A percentile compares a stretch with the other conserved stretches of the same genome.
Conservation (phyloP, 192 early-diverging fungal species). For the Coemansia javaensis region DNA sequence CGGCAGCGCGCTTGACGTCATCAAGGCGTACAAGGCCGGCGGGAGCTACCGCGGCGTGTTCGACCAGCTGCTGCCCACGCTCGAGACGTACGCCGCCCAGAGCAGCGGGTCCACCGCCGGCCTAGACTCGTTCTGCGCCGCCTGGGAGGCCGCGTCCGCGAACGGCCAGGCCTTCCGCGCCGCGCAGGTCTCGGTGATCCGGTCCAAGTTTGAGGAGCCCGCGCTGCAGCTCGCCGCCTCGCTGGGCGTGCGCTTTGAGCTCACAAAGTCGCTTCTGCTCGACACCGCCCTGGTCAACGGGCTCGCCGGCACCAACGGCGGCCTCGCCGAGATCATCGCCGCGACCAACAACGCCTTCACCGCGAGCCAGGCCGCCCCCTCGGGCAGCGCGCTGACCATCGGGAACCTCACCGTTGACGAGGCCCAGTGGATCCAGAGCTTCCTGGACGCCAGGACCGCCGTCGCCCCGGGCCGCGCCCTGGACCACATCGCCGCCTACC, state of each 20-base stretch:
- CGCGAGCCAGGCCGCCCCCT: background rate
- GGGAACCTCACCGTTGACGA: slow-evolving; percentile 8
- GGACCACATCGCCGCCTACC: background rate
- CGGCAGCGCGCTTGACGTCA: slow-evolving; percentile 30
- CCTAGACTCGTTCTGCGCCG: slow-evolving; percentile 36
- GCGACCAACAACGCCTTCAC: slow-evolving; percentile 8
- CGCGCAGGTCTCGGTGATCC: slow-evolving; percentile 20
- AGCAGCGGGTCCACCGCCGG: slow-evolving; percentile 18
- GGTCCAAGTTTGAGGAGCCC: slow-evolving; percentile 20
- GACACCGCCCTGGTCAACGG: slow-evolving; percentile 41
- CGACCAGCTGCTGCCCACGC: slow-evolving; percentile 7
- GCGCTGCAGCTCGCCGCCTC: slow-evolving; percentile 12
- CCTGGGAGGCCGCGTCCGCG: slow-evolving; percentile 26
- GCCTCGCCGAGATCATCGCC: slow-evolving; percentile 11
- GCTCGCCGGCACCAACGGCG: slow-evolving; percentile 9
- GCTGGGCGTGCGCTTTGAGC: slow-evolving; percentile 9
- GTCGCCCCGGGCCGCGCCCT: background rate
- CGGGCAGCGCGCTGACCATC: slow-evolving; percentile 6
- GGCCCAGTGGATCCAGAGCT: slow-evolving; percentile 18
- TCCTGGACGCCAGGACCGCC: slow-evolving; percentile 11
- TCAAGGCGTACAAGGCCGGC: slow-evolving; percentile 17
- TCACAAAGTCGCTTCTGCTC: slow-evolving; percentile 29
- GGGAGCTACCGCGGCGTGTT: slow-evolving; percentile 21
- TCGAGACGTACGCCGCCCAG: background rate
- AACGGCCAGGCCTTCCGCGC: slow-evolving; percentile 20